Base-by-base conservation (phyloP, 352 stramenopile genomes). In the Phytophthora syringae region DNA sequence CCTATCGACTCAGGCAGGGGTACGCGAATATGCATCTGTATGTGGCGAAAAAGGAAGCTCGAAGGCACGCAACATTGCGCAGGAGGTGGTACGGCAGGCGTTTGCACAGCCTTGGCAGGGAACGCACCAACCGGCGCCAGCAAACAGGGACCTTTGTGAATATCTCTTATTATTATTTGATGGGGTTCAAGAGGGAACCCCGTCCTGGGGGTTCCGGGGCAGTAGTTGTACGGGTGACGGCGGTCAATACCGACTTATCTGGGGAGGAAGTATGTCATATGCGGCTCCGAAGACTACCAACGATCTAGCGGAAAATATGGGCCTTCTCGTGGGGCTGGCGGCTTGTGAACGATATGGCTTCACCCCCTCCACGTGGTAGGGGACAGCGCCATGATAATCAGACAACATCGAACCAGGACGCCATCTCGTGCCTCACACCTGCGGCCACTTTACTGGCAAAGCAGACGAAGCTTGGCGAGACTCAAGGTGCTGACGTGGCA, bases 311-410 rank as follows among this genome's bases (percentile, higher is more conserved):
- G 53, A 53, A 42, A 45, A 61, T 27, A 16, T 21, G 32, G 53
- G 53, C 7, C 28, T 61, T 5, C 18, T 52, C 7, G 18, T 24
- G 2, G 53, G 53, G 1, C 27, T 61, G 2, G 7, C 4, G 5
- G 45, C 45, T 13, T 52, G 22, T 37, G 12, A 37, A 10, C 10
- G 9, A 37, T 2, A 39, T 1, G 16, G 30, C 0, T 47, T 47
- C 6, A 9, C 0, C 3, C 30, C 0, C 20, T 52, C 2, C 53
- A 53, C n/a, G 42, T 61, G 2, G 16, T 53, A 3, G 53, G 53
- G 3, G 53, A 52, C 20, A 61, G 53, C 15, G 18, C 24, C 3
- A 52, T 53, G 43, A 60, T 60, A n/a, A 52, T 60, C n/a, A 13
- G 52, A 1, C 52, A 60, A 40, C 52, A 60, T 20, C 39, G 39